Conservation (phyloP, 495 filamentous ascomycete genomes). For the Aspergillus biplanus region DNA sequence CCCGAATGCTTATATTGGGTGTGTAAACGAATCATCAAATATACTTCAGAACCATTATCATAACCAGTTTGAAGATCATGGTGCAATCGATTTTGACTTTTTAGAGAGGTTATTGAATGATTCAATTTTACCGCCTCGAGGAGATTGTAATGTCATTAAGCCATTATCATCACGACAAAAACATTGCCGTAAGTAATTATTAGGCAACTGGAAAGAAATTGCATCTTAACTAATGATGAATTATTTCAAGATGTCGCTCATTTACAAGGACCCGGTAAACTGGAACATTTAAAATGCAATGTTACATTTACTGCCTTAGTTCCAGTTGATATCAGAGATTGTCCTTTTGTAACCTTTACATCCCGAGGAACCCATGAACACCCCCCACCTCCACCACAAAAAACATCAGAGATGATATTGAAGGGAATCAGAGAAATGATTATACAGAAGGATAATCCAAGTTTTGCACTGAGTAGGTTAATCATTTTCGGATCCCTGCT, state of each 20-base stretch:
- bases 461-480: not conserved
- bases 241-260: slow-evolving; percentile 6
- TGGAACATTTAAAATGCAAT: slow-evolving; percentile 6
- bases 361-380: slow-evolving; percentile 16
- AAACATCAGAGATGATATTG: slow-evolving; percentile 13
- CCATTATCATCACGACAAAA: slow-evolving; percentile 8
- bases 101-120: slow-evolving; percentile 17
- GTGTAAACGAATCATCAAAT: slow-evolving; percentile 1
- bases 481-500: slow-evolving; percentile 4
- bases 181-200: slow-evolving; percentile 14
- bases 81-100: slow-evolving; percentile 7
- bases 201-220: too few species aligned
- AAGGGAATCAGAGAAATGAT: slow-evolving; percentile 8
- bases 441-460: not conserved
- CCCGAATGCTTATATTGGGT: slow-evolving; percentile 4
- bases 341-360: slow-evolving; percentile 18
- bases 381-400: slow-evolving; percentile 14
- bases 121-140: not conserved
- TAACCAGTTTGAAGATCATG: slow-evolving; percentile 1
- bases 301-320: slow-evolving; percentile 19
- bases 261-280: slow-evolving; percentile 5
- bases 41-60: not conserved
- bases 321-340: slow-evolving; percentile 9
- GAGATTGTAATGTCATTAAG: slow-evolving; percentile 12
- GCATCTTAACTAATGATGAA: not conserved